Evolutionary conservation across 2,329 filamentous ascomycete species (phyloP), one percentile per base, ranked within the genome.

Genomic region (Neodidymelliopsis sp.): DNA sequence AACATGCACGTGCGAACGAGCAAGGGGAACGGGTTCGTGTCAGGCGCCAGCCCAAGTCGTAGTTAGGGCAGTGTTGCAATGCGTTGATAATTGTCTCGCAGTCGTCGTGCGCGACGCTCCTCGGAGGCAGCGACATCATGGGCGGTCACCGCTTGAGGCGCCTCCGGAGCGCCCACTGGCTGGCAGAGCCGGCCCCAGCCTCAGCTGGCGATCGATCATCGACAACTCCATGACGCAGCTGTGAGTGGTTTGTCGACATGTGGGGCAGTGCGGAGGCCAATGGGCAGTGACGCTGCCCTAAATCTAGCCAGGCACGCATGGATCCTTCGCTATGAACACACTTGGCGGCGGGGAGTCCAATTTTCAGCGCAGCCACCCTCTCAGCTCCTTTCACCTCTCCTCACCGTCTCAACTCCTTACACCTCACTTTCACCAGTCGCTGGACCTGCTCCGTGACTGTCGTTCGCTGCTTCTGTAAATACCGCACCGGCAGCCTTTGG

Each of bases 401-500:
- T 31, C 40, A 45, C 25, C 29, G 41, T 33, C 36, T 53, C 38
- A 42, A 50, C 53, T 48, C 42, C 52, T 16, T 31, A 49, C 31
- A 35, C 36, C 46, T 28, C 45, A 12, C 27, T 37, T 20, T 15
- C 16, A 28, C 40, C 46, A 53, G 31, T 39, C 49, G 45, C 49
- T 39, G 47, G 42, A 36, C 20, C 24, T 12, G 12, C n/a, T 38
- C 47, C 47, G 40, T 41, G 47, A 41, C 41, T 53, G 39, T 42
- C 43, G 23, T 13, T 59, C 46, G 44, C 43, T 54, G 37, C 49
- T 50, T 9, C 53, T 22, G 3, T 18, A 42, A 52, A 52, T 42
- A 44, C 25, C 40, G 33, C 33, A 34, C 38, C 62, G 66, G 65
- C 66, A 51, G 68, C 69, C 71, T 73, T 73, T 73, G 71, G 66